phyloP scores from a whole-genome alignment of 1,284 basidiomycete species.

The Ustilago crameri region DNA sequence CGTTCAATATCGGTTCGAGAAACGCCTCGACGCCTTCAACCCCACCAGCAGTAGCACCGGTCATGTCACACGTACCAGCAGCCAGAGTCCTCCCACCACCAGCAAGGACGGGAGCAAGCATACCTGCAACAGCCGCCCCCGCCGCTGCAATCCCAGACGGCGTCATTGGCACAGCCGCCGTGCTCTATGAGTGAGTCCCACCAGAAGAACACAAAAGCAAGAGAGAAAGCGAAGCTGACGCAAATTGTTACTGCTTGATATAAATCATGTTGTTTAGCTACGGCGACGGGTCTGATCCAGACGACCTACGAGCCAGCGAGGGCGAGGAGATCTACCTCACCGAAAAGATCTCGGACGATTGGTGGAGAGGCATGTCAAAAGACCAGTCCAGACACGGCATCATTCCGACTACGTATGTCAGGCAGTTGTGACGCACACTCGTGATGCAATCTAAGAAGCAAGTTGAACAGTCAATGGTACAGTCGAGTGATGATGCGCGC shows the following conservation, averaged over 20 bases:
- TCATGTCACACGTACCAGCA: background rate
- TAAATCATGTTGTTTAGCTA: conserved; percentile 7
- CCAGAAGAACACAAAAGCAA: background rate
- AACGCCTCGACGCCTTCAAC: conserved; percentile 1
- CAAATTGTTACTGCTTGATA: background rate
- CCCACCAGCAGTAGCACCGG: background rate
- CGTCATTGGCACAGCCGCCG: conserved; percentile 21
- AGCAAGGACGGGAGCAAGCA: conserved; percentile 14
- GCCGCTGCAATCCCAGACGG: conserved; percentile 8
- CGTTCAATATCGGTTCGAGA: conserved; percentile 12
- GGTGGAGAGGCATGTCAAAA: conserved; percentile 46
- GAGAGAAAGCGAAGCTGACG: background rate
- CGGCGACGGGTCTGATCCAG: conserved; percentile 49
- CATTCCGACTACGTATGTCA: conserved; percentile 56
- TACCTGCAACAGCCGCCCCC: background rate
- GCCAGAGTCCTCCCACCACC: conserved; percentile 22
- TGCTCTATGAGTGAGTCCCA: conserved; percentile 35
- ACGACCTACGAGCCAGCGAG: conserved; percentile 46
- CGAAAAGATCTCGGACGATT: conserved; percentile 59
- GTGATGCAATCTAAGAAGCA: background rate
- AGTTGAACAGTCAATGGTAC: too few relatives aligned
- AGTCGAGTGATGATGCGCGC: too few relatives aligned
- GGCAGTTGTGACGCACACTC: conserved; percentile 15
- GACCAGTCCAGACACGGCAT: conserved; percentile 40
- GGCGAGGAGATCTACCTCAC: conserved; percentile 51